Base-by-base conservation (phyloP, 805 yeast species). In the Metschnikowia picachoensis region DNA sequence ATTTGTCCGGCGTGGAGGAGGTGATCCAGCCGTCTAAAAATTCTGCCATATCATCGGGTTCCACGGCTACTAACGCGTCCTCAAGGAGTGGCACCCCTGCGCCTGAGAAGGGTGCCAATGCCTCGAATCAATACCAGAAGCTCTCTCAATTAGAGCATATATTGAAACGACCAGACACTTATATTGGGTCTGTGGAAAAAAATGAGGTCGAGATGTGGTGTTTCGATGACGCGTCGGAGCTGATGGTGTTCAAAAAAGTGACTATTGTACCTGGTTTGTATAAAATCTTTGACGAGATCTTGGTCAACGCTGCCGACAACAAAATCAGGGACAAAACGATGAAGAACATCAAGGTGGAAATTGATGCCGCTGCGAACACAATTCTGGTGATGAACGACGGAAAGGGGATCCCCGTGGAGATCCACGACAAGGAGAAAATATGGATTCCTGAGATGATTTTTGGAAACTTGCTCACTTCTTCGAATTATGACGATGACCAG, bases 301-400 rank as follows among this genome's bases (percentile, higher is more conserved):
- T 94, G 51, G 99, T 94, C 44, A 94, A 94, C 65, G 98, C 99
- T 6, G 99, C 99, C 12, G 99, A 94, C 68, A 94, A 94, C 73
- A 94, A 94, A 70, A 92, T 92, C 50, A 80, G 98, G 56, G 99
- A 94, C 62, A 89, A 96, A 1, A 56, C 77, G 9, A 94, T 94
- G 99, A 86, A 82, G 56, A 81, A 78, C 57, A 80, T 94, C 51
- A 87, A 82, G 46, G 98, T 94, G n/a, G 76, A 69, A 34, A 88
- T 94, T 46, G 84, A 87, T 57, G 74, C 83, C 4, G 96, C 84
- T 48, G 73, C 76, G 42, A 89, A 89, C 60, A 60, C 78, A 15
- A 87, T 94, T 37, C 80, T 82, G 46, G 92, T 94, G 5, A 82
- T 79, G 70, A 94, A 94, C 66, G 97, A 94, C 60, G 99, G 99